Conservation (phyloP, 352 stramenopile species). For the Pythium biforme region DNA sequence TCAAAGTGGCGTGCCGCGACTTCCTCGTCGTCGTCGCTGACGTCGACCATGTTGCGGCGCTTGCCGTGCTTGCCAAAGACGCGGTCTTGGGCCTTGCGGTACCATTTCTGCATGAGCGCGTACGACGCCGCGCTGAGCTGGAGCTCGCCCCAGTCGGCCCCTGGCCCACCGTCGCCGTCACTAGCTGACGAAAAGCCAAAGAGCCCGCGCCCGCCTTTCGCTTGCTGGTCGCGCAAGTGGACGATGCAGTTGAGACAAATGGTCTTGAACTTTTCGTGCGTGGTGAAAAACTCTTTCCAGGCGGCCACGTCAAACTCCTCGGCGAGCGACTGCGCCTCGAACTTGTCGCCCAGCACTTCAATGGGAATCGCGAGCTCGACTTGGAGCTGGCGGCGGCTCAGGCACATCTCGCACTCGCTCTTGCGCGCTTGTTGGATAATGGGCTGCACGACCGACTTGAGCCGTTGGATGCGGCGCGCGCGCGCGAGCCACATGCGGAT, state of each 20-base stretch:
- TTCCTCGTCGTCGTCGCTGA: slow-evolving; percentile 89
- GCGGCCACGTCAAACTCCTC: slow-evolving; percentile 92
- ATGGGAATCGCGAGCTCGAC: slow-evolving; percentile 93
- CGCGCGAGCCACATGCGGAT: slow-evolving; percentile 91
- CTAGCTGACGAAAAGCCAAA: slow-evolving; percentile 14
- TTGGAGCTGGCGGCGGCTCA: slow-evolving; percentile 93
- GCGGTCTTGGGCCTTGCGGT: slow-evolving; percentile 87
- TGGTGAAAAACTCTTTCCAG: slow-evolving; percentile 95
- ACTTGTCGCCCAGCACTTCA: slow-evolving; percentile 92
- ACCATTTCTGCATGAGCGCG: slow-evolving; percentile 92
- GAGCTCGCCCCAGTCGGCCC: slow-evolving; percentile 51
- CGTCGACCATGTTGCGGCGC: slow-evolving; percentile 55
- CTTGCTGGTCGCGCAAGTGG: slow-evolving; percentile 54
- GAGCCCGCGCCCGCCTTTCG: slow-evolving; percentile 28
- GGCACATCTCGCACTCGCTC: slow-evolving; percentile 93
- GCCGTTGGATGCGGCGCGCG: slow-evolving; percentile 74
- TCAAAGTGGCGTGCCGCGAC: slow-evolving; percentile 58
- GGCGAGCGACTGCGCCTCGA: slow-evolving; percentile 80
- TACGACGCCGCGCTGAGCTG: slow-evolving; percentile 83
- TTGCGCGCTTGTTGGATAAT: slow-evolving; percentile 91
- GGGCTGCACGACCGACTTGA: slow-evolving; percentile 89
- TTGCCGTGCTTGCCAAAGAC: slow-evolving; percentile 79
- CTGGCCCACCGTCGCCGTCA: slow-evolving; percentile 29
- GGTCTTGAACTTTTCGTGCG: slow-evolving; percentile 94
- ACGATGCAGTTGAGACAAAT: slow-evolving; percentile 93